phyloP scores from a whole-genome alignment of 2,329 filamentous ascomycete species.

The Aspergillus amoenus region DNA sequence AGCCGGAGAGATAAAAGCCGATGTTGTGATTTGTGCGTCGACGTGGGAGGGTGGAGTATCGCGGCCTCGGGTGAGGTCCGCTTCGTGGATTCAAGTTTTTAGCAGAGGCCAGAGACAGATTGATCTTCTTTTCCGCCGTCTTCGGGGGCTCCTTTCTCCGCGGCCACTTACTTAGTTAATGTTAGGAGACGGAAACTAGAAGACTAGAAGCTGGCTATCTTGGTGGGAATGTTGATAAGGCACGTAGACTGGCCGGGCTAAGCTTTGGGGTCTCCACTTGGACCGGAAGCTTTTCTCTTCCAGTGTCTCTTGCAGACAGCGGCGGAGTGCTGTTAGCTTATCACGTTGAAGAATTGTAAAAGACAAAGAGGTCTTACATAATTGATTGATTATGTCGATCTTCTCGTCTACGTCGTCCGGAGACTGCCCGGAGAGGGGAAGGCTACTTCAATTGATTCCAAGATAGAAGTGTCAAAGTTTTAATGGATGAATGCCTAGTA shows the following conservation, averaged over 20 bases:
- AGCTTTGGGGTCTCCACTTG: conserved; percentile 2
- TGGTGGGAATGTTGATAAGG: neutral
- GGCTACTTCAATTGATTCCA: neutral
- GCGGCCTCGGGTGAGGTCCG: neutral
- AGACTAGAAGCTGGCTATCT: too few relatives aligned
- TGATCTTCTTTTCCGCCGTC: too few relatives aligned
- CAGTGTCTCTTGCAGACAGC: neutral
- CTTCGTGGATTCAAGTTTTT: too few relatives aligned
- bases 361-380: neutral
- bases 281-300: neutral
- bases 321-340: neutral
- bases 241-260: neutral
- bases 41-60: neutral
- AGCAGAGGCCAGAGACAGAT: too few relatives aligned
- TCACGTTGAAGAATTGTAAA: neutral
- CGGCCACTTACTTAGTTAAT: neutral
- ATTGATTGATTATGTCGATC: neutral
- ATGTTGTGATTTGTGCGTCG: neutral
- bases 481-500: neutral
- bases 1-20: neutral
- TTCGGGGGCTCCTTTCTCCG: neutral
- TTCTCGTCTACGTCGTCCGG: neutral
- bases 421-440: too few relatives aligned
- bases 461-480: too few relatives aligned
- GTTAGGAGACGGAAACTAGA: too few relatives aligned